Evolutionary conservation across 2,329 filamentous ascomycete genomes (phyloP).

Genomic region (Diplodia mutila): DNA sequence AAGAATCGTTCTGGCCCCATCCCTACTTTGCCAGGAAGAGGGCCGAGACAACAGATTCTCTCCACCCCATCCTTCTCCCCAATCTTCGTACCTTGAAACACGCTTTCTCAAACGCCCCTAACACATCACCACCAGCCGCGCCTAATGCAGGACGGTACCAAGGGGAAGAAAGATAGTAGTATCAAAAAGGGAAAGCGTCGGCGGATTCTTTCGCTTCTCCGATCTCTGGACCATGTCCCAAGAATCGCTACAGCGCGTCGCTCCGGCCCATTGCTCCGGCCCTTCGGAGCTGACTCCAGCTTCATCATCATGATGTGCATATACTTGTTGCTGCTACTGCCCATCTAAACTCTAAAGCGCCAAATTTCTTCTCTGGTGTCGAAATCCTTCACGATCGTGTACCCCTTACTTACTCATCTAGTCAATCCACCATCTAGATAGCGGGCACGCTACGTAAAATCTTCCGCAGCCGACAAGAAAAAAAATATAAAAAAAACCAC

Average conservation of each 20-base stretch:
- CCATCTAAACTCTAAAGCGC: not conserved
- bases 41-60: not conserved
- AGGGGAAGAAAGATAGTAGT: not conserved
- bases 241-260: not conserved
- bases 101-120: constrained; percentile 1
- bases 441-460: not conserved
- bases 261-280: not conserved
- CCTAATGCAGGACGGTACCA: not conserved
- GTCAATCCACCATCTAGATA: not conserved
- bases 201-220: not conserved
- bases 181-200: not conserved
- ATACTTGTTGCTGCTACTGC: not conserved
- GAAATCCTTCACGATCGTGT: not conserved
- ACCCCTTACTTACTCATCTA: not conserved
- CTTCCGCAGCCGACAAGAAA: not conserved
- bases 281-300: not conserved
- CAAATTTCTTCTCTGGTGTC: not conserved
- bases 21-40: not conserved
- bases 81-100: constrained; percentile 7
- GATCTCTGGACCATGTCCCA: not conserved
- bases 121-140: not conserved
- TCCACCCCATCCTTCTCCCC: not conserved
- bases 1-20: not conserved
- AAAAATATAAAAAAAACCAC: too few species aligned
- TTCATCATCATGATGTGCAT: not conserved